Evolutionary conservation across 495 filamentous ascomycete species (phyloP).

Genomic region (Cryomyces minteri): DNA sequence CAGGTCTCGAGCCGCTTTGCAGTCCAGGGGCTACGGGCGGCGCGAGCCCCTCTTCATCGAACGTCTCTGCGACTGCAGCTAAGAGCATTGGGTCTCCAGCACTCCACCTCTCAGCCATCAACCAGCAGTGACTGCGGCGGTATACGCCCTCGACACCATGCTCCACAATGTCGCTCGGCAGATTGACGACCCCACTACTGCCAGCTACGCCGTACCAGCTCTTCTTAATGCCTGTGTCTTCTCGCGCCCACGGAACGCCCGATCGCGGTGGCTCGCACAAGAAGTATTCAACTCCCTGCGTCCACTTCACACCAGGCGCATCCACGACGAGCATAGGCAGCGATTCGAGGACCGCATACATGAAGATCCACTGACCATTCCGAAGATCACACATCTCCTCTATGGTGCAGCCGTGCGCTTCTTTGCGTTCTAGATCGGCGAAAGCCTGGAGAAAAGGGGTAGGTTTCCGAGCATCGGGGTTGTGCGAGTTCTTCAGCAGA

Average conservation of each 20-base stretch:
- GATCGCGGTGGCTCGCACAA: conserved; percentile 79
- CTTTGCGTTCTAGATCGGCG: conserved; percentile 64
- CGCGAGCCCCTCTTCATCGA: background rate
- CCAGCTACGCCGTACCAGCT: conserved; percentile 69
- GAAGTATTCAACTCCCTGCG: conserved; percentile 84
- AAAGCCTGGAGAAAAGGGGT: conserved; percentile 61
- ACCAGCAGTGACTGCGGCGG: conserved; percentile 83
- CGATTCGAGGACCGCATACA: conserved; percentile 79
- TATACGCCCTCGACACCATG: conserved; percentile 84
- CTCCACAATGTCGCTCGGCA: conserved; percentile 69
- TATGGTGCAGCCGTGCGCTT: conserved; percentile 48
- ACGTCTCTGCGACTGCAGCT: background rate
- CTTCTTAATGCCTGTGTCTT: conserved; percentile 41
- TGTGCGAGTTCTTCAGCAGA: conserved; percentile 58
- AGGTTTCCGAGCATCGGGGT: conserved; percentile 43
- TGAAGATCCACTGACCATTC: conserved; percentile 82
- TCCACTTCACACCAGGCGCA: conserved; percentile 57
- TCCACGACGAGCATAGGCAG: conserved; percentile 82
- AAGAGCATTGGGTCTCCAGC: conserved; percentile 10
- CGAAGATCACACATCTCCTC: conserved; percentile 62
- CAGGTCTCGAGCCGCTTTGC: background rate
- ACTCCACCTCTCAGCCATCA: conserved; percentile 58
- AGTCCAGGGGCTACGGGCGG: background rate
- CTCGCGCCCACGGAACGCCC: conserved; percentile 69
- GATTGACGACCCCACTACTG: conserved; percentile 48